Base-by-base conservation (phyloP, 768 basidiomycete genomes). In the Boletus sensibilis region DNA sequence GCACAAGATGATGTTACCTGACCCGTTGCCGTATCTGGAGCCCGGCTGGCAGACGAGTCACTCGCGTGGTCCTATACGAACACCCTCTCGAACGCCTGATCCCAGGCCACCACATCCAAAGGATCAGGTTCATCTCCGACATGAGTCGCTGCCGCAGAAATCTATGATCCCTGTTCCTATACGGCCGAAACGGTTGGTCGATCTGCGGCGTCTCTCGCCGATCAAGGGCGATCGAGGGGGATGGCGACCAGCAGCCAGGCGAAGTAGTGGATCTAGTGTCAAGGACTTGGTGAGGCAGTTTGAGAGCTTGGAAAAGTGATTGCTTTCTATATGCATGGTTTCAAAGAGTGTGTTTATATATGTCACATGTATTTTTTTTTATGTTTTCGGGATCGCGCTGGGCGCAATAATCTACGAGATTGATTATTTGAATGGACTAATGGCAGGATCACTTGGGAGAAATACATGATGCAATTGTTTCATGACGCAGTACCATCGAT, bases 201-300 rank as follows among this genome's bases (percentile, higher is more conserved):
- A 87, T 47, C 73, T 89, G 37, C 70, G 76, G 23, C 72, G 67
- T 39, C 53, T 55, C 21, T 73, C 71, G 23, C 79, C 82, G 48
- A 76, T 74, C 23, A 72, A 79, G 14, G 68, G 76, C 8, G 72
- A 76, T 16, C 68, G 71, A 3, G 64, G 64, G 18, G 59, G 63
- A 2, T 59, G 68, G 23, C 68, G 74, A 44, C 74, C 74, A 29
- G 12, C 50, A 11, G 23, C 47, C n/a, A 73, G 88, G 55, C 75
- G 84, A 64, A 84, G 81, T 56, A 88, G 89, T 63, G 82, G 81
- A 14, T 78, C 79, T 49, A 90, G 87, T 62, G 90, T 92, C 55
- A 88, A 80, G 70, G 88, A 91, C 50, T 68, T 92, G 52, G 82
- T 90, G 50, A 77, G 72, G 67, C 79, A 75, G 31, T 92, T 84